phyloP scores from a whole-genome alignment of 305 asterid genomes.

The Stenogyne calaminthoides region DNA sequence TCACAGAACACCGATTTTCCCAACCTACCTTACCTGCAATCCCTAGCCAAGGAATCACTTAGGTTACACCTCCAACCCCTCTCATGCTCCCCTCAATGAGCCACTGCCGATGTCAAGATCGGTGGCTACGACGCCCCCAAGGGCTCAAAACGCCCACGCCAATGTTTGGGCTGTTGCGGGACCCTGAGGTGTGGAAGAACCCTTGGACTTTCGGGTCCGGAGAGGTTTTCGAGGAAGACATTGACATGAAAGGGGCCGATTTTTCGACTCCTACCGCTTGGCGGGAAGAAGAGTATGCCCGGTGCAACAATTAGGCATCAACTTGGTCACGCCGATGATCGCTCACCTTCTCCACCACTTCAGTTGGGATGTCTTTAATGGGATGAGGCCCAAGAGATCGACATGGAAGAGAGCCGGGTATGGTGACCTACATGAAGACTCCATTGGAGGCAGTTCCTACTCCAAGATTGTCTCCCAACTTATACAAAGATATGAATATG shows the following conservation, averaged over 20 bases:
- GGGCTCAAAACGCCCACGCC: constrained; percentile 7
- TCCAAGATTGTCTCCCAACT: constrained; percentile 3
- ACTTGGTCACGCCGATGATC: too few species aligned
- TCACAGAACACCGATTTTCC: background rate
- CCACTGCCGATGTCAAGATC: constrained; percentile 18
- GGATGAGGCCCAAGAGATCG: background rate
- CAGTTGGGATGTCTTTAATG: too few species aligned
- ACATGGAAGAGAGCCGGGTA: constrained; percentile 11
- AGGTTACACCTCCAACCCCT: too few species aligned
- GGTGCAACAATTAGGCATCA: too few species aligned
- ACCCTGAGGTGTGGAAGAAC: constrained; percentile 23
- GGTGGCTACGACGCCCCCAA: constrained; percentile 30
- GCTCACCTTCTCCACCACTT: too few species aligned
- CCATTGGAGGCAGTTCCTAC: constrained; percentile 21
- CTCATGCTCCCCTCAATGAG: constrained; percentile 21
- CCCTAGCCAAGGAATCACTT: too few species aligned
- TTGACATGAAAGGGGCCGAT: constrained; percentile 22
- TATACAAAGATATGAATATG: background rate
- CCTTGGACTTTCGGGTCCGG: constrained; percentile 15
- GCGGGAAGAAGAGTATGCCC: background rate
- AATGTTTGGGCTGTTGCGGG: constrained; percentile 29
- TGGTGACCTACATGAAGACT: constrained; percentile 26
- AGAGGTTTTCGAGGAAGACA: constrained; percentile 21
- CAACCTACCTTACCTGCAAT: too few species aligned
- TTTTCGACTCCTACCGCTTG: constrained; percentile 20